Evolutionary conservation across 352 stramenopile species (phyloP).

Genomic region (Pythium coloratum): DNA sequence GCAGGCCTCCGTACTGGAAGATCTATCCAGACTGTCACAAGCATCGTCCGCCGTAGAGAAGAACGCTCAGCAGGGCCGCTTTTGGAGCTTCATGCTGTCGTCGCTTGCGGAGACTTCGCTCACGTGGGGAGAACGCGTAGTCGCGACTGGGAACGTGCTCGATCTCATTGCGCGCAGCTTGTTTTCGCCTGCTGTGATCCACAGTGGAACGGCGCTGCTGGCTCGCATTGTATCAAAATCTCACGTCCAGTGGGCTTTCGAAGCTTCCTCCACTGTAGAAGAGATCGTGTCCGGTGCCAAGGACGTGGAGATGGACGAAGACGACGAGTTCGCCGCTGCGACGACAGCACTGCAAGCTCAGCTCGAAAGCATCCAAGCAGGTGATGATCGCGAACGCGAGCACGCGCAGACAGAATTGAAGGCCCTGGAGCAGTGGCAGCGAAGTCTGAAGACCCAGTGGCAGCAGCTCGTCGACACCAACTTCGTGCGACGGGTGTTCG

Average conservation of each 20-base stretch:
- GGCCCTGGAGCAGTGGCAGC: conserved; percentile 20
- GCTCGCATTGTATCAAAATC: conserved; percentile 8
- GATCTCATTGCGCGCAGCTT: conserved; percentile 13
- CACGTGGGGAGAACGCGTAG: conserved; percentile 15
- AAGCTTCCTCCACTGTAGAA: background rate
- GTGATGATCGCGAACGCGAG: conserved; percentile 1
- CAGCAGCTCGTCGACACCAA: conserved; percentile 40
- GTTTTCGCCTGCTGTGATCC: conserved; percentile 13
- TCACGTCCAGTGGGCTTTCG: conserved; percentile 29
- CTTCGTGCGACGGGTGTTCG: conserved; percentile 42
- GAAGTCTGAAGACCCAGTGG: conserved; percentile 40
- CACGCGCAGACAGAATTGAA: background rate
- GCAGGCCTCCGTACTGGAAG: background rate
- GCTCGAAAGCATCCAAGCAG: background rate
- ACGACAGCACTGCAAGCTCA: conserved; percentile 1
- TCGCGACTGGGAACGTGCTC: conserved; percentile 25
- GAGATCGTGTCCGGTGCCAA: background rate
- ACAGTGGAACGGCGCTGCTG: conserved; percentile 7
- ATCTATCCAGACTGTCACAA: background rate
- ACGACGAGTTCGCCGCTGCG: conserved; percentile 11
- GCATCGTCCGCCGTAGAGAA: background rate
- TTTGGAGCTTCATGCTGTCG: conserved; percentile 15
- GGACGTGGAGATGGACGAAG: conserved; percentile 27
- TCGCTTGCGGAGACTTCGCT: background rate
- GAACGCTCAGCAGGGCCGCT: background rate